These are phyloP conservation scores for Myxozyma neotropica DNA, from an alignment of 805 yeast species.

Conservation along the genomic window DNA sequence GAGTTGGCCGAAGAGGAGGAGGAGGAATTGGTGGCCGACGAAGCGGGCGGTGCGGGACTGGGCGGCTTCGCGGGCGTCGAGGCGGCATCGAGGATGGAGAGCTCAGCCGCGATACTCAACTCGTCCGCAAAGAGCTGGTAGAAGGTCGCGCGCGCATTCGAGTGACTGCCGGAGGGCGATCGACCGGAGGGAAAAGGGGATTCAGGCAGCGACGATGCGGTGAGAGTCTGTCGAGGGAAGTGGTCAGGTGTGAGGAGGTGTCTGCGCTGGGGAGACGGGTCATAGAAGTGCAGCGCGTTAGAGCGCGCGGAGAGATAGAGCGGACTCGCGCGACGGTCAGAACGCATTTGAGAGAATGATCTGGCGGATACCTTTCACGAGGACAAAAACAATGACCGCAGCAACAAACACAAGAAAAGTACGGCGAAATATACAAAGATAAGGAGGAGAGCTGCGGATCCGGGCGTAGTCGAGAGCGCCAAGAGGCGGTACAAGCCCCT, in stretches of 20 bases:
- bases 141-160: constrained; percentile 20
- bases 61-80: constrained; percentile 19
- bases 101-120: constrained; percentile 20
- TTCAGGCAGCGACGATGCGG: constrained; percentile 4
- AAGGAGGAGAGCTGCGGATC: not conserved
- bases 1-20: constrained; percentile 3
- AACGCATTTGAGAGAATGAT: constrained; percentile 9
- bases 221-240: constrained; percentile 20
- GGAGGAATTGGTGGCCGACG: not conserved
- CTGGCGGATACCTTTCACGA: not conserved
- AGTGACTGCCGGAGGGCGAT: not conserved
- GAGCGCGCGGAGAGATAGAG: constrained; percentile 36
- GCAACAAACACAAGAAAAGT: not conserved
- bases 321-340: constrained; percentile 32
- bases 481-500: not conserved
- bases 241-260: constrained; percentile 24
- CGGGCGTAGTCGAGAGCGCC: not conserved
- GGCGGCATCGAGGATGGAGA: constrained; percentile 14
- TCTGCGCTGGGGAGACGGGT: constrained; percentile 32
- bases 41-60: not conserved
- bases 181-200: not conserved
- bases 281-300: constrained; percentile 35
- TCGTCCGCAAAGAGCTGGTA: constrained; percentile 28
- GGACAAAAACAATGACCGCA: not conserved
- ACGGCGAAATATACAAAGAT: not conserved